A percentile compares a stretch with the other conserved stretches of the same genome.
Evolutionary conservation across 352 stramenopile species (phyloP).

Genomic region (Globisporangium echinulatum): DNA sequence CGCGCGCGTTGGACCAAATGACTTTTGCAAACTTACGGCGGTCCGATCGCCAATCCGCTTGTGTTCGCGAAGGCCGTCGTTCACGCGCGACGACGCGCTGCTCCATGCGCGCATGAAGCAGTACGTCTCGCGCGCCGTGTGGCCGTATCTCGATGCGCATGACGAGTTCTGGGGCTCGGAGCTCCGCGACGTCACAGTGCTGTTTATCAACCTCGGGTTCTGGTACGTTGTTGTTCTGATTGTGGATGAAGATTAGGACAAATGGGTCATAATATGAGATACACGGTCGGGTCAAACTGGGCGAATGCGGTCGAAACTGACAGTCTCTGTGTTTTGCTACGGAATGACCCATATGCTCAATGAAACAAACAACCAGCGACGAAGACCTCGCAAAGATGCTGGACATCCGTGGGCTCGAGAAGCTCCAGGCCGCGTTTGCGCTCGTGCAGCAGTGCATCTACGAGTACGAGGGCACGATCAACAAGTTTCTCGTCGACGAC

Average conservation of each 20-base stretch:
- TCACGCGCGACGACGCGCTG: constrained; percentile 71
- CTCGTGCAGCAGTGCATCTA: constrained; percentile 89
- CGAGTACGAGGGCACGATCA: constrained; percentile 93
- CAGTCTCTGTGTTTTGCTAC: neutral
- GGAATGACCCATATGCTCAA: too few species aligned
- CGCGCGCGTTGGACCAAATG: constrained; percentile 22
- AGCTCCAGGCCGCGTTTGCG: constrained; percentile 73
- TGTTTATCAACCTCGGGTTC: constrained; percentile 94
- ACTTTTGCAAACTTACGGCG: constrained; percentile 56
- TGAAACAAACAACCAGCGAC: constrained; percentile 24
- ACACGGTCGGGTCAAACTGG: too few species aligned
- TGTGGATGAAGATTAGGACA: too few species aligned
- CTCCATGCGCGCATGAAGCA: constrained; percentile 85
- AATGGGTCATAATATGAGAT: too few species aligned
- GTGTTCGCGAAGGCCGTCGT: constrained; percentile 61
- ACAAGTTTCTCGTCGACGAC: constrained; percentile 96
- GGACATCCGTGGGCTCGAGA: constrained; percentile 56
- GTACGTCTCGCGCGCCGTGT: constrained; percentile 89
- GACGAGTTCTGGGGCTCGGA: constrained; percentile 93
- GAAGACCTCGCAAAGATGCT: constrained; percentile 75
- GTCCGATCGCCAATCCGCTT: constrained; percentile 38
- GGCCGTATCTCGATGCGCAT: constrained; percentile 87
- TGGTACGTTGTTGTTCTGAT: constrained; percentile 33
- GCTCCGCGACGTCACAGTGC: constrained; percentile 84
- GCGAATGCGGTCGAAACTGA: neutral